Percentiles rank a stretch among this genome's conserved stretches.
Evolutionary conservation across 768 basidiomycete species (phyloP).

Genomic region (Kwoniella europaea): DNA sequence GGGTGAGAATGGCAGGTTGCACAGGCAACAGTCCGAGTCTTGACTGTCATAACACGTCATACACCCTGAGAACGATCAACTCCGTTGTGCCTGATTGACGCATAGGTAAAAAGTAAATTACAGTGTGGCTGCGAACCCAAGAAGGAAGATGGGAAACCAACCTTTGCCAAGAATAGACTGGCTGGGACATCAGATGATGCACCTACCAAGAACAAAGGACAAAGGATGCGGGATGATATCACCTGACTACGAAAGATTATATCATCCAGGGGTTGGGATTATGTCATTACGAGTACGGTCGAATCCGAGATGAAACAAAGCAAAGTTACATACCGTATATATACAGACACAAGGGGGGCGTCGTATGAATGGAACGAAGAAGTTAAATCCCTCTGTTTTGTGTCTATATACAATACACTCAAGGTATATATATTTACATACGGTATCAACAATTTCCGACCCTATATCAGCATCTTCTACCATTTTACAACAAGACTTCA

Average conservation of each 20-base stretch:
- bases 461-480: background rate
- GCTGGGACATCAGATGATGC: no score
- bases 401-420: background rate
- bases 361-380: background rate
- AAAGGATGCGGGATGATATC: no score
- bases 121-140: background rate
- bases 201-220: no score
- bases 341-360: background rate
- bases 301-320: no score
- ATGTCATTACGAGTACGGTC: no score
- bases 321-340: background rate
- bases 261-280: no score
- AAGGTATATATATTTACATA: background rate
- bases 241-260: no score
- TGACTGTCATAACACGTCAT: background rate
- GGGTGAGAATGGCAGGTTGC: background rate
- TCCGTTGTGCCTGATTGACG: background rate
- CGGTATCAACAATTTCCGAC: background rate
- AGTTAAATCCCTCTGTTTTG: background rate
- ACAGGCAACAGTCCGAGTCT: background rate
- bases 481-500: background rate
- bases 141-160: no score
- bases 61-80: background rate
- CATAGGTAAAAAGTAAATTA: background rate
- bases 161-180: no score